A percentile compares a stretch with the other conserved stretches of the same genome.
Evolutionary conservation across 192 early-diverging fungal genomes (phyloP).

Genomic region (Ambispora gerdemannii): DNA sequence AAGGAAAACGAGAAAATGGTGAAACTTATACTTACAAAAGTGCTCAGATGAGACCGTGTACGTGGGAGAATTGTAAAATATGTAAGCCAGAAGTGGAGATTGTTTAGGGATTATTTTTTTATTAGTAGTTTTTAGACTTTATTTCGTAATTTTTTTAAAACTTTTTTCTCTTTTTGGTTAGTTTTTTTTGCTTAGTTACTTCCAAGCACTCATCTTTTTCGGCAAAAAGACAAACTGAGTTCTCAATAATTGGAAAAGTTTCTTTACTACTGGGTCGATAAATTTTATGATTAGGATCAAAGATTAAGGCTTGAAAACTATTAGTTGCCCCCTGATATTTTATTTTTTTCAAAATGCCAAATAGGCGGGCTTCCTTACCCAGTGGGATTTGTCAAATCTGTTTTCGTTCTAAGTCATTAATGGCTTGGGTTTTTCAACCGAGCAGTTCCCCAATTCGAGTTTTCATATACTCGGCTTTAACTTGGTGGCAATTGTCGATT

Average conservation of each 20-base stretch:
- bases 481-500: neutral
- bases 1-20: neutral
- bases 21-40: neutral
- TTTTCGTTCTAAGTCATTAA: neutral
- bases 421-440: neutral
- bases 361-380: neutral
- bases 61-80: slow-evolving; percentile 2
- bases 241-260: too few species aligned
- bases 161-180: slow-evolving; percentile 1
- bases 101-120: neutral
- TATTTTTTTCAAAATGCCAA: neutral
- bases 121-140: too few species aligned
- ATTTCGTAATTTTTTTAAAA: slow-evolving; percentile 3
- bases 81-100: neutral
- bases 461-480: neutral
- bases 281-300: neutral
- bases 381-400: neutral
- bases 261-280: neutral
- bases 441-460: neutral
- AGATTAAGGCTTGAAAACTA: neutral
- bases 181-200: neutral
- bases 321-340: neutral
- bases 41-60: neutral
- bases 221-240: too few species aligned
- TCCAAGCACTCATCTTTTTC: neutral